Percentiles rank a stretch among this genome's conserved stretches.
phyloP scores from a whole-genome alignment of 2,329 filamentous ascomycete species.

The Cercospora janseana region DNA sequence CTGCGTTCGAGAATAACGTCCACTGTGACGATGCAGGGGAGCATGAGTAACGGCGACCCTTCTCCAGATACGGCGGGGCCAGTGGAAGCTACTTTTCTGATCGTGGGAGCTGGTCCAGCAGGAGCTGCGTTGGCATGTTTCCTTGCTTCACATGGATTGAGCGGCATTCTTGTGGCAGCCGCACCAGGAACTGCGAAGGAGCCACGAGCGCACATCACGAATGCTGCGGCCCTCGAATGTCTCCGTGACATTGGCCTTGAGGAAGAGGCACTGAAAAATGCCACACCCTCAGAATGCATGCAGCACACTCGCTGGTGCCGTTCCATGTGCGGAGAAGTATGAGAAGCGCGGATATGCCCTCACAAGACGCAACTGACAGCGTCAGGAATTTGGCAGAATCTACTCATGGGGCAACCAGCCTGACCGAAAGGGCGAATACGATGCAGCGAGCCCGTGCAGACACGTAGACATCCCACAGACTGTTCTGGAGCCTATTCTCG shows the following conservation, averaged over 20 bases:
- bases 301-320: constrained; percentile 47
- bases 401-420: constrained; percentile 47
- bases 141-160: constrained; percentile 40
- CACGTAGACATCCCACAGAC: constrained; percentile 47
- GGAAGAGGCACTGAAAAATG: constrained; percentile 36
- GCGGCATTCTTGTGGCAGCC: constrained; percentile 54
- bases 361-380: neutral
- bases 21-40: neutral
- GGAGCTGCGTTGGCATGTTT: constrained; percentile 38
- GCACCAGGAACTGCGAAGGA: constrained; percentile 54
- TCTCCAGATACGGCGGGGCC: constrained; percentile 1
- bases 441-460: constrained; percentile 43
- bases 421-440: constrained; percentile 42
- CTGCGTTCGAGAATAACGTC: neutral
- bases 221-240: constrained; percentile 54
- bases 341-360: neutral
- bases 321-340: constrained; percentile 43
- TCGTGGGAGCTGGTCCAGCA: constrained; percentile 38
- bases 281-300: constrained; percentile 40
- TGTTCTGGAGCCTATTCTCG: constrained; percentile 45
- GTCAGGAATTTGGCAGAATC: constrained; percentile 43
- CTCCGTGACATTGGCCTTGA: constrained; percentile 48
- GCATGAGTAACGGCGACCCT: constrained; percentile 10
- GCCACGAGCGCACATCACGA: constrained; percentile 60
- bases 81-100: constrained; percentile 35